Evolutionary conservation across 331 rosid species (phyloP).

Genomic region (Telfairia occidentalis): DNA sequence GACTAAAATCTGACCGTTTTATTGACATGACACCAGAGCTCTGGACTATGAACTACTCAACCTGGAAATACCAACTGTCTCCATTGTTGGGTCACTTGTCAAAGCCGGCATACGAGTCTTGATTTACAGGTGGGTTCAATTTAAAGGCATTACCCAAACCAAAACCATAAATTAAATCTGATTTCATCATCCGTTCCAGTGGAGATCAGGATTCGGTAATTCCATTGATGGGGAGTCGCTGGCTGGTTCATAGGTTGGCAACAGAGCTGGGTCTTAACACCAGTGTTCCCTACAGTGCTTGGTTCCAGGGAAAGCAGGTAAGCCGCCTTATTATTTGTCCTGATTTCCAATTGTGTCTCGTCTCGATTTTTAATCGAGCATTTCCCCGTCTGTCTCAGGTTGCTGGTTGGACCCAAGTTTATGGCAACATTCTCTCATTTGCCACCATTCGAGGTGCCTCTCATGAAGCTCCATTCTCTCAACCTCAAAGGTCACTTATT

Average conservation of each 20-base stretch:
- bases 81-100: constrained; percentile 41
- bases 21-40: constrained; percentile 22
- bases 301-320: constrained; percentile 86
- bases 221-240: constrained; percentile 80
- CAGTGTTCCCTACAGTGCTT: constrained; percentile 65
- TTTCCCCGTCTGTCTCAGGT: constrained; percentile 32
- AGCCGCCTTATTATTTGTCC: neutral
- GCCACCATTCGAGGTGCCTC: constrained; percentile 91
- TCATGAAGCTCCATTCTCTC: constrained; percentile 92
- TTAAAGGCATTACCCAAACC: neutral
- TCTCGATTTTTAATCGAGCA: neutral
- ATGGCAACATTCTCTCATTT: constrained; percentile 61
- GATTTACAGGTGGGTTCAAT: constrained; percentile 53
- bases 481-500: constrained; percentile 76
- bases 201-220: constrained; percentile 97
- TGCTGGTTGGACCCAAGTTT: constrained; percentile 95
- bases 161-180: neutral
- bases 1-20: too few species aligned
- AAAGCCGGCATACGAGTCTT: constrained; percentile 50
- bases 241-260: constrained; percentile 48
- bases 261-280: constrained; percentile 49
- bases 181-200: constrained; percentile 18
- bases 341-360: neutral
- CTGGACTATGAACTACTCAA: constrained; percentile 49
- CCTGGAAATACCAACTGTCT: constrained; percentile 62